Evolutionary conservation across 2,329 filamentous ascomycete species (phyloP).

Genomic region (Lasiodiplodia sp.): DNA sequence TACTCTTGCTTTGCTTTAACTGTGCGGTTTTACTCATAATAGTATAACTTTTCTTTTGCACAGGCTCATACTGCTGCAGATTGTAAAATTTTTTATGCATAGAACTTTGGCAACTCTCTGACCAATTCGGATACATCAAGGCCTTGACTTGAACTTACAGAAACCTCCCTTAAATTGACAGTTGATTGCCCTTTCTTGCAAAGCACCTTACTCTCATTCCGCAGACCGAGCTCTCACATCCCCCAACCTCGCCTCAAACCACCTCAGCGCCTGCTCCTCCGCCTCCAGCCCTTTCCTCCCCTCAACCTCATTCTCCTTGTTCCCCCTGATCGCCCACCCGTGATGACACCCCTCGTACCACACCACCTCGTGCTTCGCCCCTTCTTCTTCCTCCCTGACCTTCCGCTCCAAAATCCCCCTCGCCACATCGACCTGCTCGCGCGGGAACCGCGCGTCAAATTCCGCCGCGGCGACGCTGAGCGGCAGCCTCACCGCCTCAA

Average conservation of each 20-base stretch:
- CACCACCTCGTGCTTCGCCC: conserved; percentile 41
- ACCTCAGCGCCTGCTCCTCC: conserved; percentile 47
- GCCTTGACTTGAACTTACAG: too few relatives aligned
- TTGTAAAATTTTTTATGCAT: too few relatives aligned
- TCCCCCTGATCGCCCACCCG: conserved; percentile 47
- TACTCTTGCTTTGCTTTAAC: too few relatives aligned
- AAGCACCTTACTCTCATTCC: too few relatives aligned
- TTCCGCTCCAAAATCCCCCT: conserved; percentile 39
- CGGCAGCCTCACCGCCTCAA: conserved; percentile 43
- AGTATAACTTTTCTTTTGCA: too few relatives aligned
- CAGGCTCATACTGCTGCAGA: too few relatives aligned
- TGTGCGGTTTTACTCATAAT: too few relatives aligned
- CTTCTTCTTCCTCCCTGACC: conserved; percentile 41
- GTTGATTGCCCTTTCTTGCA: too few relatives aligned
- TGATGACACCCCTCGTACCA: conserved; percentile 47
- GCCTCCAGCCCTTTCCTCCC: conserved; percentile 44
- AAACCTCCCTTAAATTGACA: too few relatives aligned
- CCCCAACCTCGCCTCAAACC: conserved; percentile 47
- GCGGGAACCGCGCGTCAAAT: conserved; percentile 37
- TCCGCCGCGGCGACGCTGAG: conserved; percentile 44
- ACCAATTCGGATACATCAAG: too few relatives aligned
- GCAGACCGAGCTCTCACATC: not conserved
- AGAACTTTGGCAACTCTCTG: too few relatives aligned
- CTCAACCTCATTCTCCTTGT: conserved; percentile 40
- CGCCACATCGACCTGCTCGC: conserved; percentile 42